phyloP scores from a whole-genome alignment of 2,329 filamentous ascomycete genomes.

The Botryotinia calthae region DNA sequence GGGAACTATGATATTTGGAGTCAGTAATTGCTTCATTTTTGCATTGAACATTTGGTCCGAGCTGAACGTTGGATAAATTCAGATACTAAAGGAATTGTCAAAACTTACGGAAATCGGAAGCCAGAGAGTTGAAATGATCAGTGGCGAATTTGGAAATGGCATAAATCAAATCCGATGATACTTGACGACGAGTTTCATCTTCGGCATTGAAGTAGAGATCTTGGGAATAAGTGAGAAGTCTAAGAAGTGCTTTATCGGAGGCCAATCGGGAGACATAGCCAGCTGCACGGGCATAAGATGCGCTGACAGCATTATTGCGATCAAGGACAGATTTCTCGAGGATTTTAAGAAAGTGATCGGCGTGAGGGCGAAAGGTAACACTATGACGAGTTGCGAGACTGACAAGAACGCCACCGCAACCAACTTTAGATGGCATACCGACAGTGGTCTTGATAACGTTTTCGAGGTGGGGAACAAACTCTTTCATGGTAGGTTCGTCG shows the following conservation, averaged over 20 bases:
- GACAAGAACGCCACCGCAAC: constrained; percentile 79
- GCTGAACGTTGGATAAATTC: too few relatives aligned
- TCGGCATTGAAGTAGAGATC: constrained; percentile 79
- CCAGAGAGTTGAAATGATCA: constrained; percentile 79
- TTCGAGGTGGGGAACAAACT: constrained; percentile 70
- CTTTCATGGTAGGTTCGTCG: constrained; percentile 73
- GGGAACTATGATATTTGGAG: constrained; percentile 52
- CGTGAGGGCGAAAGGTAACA: constrained; percentile 70
- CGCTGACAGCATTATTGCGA: constrained; percentile 89
- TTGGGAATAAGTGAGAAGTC: constrained; percentile 54
- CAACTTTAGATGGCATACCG: constrained; percentile 90
- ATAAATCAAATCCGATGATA: constrained; percentile 79
- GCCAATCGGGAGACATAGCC: constrained; percentile 75
- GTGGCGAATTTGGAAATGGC: constrained; percentile 83
- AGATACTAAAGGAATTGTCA: too few relatives aligned
- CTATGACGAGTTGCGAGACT: constrained; percentile 80
- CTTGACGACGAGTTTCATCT: constrained; percentile 69
- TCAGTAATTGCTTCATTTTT: not conserved
- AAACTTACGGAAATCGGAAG: constrained; percentile 54
- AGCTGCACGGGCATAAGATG: constrained; percentile 80
- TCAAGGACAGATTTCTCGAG: constrained; percentile 83
- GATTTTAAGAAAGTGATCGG: constrained; percentile 71
- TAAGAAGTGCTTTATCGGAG: constrained; percentile 48
- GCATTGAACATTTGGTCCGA: not conserved
- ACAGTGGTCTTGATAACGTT: constrained; percentile 80